Percentiles rank a stretch among this genome's conserved stretches.
Evolutionary conservation across 306 rosid genomes (phyloP).

Genomic region (Trichosanthes cucumerina): DNA sequence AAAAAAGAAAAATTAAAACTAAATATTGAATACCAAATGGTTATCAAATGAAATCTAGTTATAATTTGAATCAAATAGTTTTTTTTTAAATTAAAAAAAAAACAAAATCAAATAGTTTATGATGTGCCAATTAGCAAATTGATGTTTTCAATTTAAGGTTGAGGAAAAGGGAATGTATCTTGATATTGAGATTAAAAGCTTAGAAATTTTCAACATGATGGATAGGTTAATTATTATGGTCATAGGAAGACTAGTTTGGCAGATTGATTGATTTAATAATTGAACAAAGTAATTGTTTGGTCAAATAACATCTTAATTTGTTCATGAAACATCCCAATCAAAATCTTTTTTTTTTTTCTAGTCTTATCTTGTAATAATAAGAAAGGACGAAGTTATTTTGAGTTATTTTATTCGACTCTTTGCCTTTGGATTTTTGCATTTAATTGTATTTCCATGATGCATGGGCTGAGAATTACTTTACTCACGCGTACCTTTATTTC

Average conservation of each 20-base stretch:
- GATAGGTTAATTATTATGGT: neutral
- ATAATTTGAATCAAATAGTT: too few relatives aligned
- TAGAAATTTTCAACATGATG: neutral
- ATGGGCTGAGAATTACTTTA: neutral
- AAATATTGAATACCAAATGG: too few relatives aligned
- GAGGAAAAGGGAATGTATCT: neutral
- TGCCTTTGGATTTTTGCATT: conserved; percentile 5
- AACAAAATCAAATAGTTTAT: neutral
- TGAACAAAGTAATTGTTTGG: neutral
- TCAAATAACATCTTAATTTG: neutral
- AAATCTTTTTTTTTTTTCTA: neutral
- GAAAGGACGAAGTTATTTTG: neutral
- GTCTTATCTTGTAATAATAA: neutral
- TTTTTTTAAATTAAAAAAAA: too few relatives aligned
- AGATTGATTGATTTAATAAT: conserved; percentile 6
- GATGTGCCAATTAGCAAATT: neutral
- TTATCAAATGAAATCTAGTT: too few relatives aligned
- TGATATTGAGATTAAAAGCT: neutral
- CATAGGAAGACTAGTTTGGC: neutral
- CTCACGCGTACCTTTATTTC: neutral
- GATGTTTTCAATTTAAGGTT: neutral
- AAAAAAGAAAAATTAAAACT: too few relatives aligned
- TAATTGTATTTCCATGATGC: neutral
- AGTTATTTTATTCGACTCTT: neutral
- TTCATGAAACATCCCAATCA: conserved; percentile 6